phyloP scores from a whole-genome alignment of 2,329 filamentous ascomycete species.

The Lachnellula hyalina region DNA sequence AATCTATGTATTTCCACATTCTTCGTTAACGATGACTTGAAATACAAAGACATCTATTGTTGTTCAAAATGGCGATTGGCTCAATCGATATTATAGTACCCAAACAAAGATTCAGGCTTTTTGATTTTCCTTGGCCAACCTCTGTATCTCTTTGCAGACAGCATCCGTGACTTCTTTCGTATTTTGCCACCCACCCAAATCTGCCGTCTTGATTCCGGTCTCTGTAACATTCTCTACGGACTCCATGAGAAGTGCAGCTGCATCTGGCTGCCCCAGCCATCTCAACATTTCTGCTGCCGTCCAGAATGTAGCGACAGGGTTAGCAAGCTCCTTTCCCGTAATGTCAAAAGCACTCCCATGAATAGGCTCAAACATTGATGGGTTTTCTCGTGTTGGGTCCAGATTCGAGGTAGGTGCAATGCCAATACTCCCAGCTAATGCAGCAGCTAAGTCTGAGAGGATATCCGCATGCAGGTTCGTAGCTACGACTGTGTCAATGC shows the following conservation, averaged over 20 bases:
- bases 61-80: no score
- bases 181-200: constrained; percentile 42
- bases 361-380: constrained; percentile 58
- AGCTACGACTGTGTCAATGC: constrained; percentile 57
- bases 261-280: constrained; percentile 51
- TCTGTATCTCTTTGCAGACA: constrained; percentile 24
- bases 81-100: no score
- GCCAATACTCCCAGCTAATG: constrained; percentile 64
- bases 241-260: constrained; percentile 44
- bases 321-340: constrained; percentile 50
- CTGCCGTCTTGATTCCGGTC: constrained; percentile 45
- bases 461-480: constrained; percentile 62
- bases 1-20: no score
- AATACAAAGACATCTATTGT: no score
- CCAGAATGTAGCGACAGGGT: constrained; percentile 55
- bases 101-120: neutral
- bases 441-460: constrained; percentile 64
- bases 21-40: no score
- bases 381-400: constrained; percentile 50
- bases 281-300: constrained; percentile 52
- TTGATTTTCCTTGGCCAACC: neutral
- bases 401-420: constrained; percentile 67
- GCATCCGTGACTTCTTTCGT: constrained; percentile 24
- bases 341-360: constrained; percentile 56
- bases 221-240: constrained; percentile 49